Conservation (phyloP, 2,329 filamentous ascomycete genomes). For the Calonectria henricotiae region DNA sequence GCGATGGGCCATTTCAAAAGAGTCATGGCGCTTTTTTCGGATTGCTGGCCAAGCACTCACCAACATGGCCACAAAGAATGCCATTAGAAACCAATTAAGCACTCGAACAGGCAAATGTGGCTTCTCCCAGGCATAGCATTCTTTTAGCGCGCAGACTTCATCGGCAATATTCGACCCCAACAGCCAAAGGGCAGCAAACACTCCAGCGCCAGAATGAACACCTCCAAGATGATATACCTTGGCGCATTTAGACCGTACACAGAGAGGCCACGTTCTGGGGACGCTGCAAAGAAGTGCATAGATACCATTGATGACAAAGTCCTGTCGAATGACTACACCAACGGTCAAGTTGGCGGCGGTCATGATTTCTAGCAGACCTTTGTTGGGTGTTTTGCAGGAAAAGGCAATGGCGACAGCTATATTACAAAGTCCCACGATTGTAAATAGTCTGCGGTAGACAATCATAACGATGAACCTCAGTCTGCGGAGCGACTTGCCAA, state of each 20-base stretch:
- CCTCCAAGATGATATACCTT: slow-evolving; percentile 70
- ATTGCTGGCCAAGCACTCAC: slow-evolving; percentile 76
- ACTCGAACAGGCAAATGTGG: slow-evolving; percentile 61
- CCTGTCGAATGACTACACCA: slow-evolving; percentile 69
- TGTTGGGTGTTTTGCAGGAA: slow-evolving; percentile 55
- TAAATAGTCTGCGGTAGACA: slow-evolving; percentile 72
- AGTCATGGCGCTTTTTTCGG: slow-evolving; percentile 76
- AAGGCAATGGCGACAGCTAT: slow-evolving; percentile 65
- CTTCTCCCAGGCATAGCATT: slow-evolving; percentile 42
- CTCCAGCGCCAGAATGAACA: slow-evolving; percentile 66
- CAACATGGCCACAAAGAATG: slow-evolving; percentile 74
- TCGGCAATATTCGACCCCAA: slow-evolving; percentile 59
- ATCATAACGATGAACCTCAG: slow-evolving; percentile 65
- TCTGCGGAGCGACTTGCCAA: slow-evolving; percentile 58
- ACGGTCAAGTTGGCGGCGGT: slow-evolving; percentile 67
- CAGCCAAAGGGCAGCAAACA: slow-evolving; percentile 67
- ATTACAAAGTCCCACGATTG: slow-evolving; percentile 68
- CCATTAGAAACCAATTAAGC: slow-evolving; percentile 72
- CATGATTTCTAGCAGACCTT: slow-evolving; percentile 61
- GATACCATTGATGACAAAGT: slow-evolving; percentile 68
- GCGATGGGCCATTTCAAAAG: slow-evolving; percentile 80
- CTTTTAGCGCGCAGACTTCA: slow-evolving; percentile 42
- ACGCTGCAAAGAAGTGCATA: slow-evolving; percentile 66
- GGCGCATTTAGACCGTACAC: slow-evolving; percentile 63
- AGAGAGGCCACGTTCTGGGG: slow-evolving; percentile 65